Conservation (phyloP, 768 basidiomycete species). For the Hygrocybe punicea region DNA sequence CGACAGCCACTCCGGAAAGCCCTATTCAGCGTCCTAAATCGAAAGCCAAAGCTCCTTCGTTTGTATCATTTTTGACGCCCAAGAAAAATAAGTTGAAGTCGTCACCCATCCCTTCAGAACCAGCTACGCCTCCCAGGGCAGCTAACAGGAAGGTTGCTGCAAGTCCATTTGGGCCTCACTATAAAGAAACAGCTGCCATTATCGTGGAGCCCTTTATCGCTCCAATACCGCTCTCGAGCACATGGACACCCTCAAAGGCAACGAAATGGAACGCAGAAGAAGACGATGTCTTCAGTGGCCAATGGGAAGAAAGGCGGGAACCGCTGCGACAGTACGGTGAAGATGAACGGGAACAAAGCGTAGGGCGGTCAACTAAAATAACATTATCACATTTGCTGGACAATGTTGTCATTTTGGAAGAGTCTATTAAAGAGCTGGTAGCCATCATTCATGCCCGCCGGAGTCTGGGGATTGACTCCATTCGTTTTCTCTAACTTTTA, state of each 20-base stretch:
- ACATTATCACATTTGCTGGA: conserved; percentile 85
- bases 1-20: conserved; percentile 24
- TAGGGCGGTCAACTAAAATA: conserved; percentile 41
- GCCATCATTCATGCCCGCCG: conserved; percentile 82
- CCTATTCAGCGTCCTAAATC: conserved; percentile 27
- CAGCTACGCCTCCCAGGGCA: conserved; percentile 45
- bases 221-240: conserved; percentile 53
- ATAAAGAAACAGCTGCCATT: conserved; percentile 71
- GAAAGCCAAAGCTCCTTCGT: conserved; percentile 52
- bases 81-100: conserved; percentile 56
- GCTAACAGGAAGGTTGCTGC: conserved; percentile 48
- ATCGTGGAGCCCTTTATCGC: conserved; percentile 68
- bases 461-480: conserved; percentile 77
- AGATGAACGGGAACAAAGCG: conserved; percentile 32
- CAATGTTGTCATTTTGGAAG: conserved; percentile 92
- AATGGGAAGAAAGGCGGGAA: conserved; percentile 32
- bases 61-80: conserved; percentile 78
- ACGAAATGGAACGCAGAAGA: conserved; percentile 56
- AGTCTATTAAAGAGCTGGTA: conserved; percentile 88
- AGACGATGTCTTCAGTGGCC: conserved; percentile 68
- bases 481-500: conserved; percentile 63
- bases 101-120: conserved; percentile 36
- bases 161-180: conserved; percentile 83
- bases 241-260: conserved; percentile 59
- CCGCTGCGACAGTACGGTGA: conserved; percentile 13